Evolutionary conservation across 306 rosid species (phyloP), one percentile per base, ranked within the genome.

Genomic region (Amphicarpaea edgeworthii): DNA sequence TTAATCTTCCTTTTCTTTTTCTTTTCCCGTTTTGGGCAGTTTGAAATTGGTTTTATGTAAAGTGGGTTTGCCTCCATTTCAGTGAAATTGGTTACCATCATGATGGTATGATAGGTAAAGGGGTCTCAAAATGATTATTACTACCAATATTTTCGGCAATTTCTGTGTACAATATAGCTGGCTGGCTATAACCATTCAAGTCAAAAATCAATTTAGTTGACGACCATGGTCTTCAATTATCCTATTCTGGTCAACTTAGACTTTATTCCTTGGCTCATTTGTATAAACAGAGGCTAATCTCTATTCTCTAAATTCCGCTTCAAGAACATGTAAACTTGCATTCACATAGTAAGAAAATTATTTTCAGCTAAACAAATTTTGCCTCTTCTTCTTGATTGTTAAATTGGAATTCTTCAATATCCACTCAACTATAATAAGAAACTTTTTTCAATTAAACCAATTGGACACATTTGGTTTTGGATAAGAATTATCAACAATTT

Each of bases 101-200:
- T 69, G 64, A 82, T 77, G 78, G 72, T 77, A 79, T 77, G 72
- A 53, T 81, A 57, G 82, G 70, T 66, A 67, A 72, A 77, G 43
- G 26, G 34, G 50, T 4, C 40, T 42, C 46, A 45, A 84, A 67
- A 72, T 72, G 77, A 72, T 81, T 53, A 32, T 19, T 4, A 24
- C 14, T 1, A 47, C 32, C 75, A 72, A 60, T 67, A 53, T 41
- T 50, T 21, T 19, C 40, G 17, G 17, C 47, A 26, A 23, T 49
- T 78, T 78, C 60, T 38, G 65, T 68, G 21, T 40, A 14, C 66
- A 37, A 24, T 46, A 67, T 17, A 61, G 45, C 24, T 45, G 9
- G 28, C 47, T 47, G 9, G 28, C 47, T 47, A 59, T 64, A 62
- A 47, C 62, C 49, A 45, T 64, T 57, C 12, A 45, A 59, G 76